Conservation (phyloP, 768 basidiomycete species). For the Gyrodon lividus region DNA sequence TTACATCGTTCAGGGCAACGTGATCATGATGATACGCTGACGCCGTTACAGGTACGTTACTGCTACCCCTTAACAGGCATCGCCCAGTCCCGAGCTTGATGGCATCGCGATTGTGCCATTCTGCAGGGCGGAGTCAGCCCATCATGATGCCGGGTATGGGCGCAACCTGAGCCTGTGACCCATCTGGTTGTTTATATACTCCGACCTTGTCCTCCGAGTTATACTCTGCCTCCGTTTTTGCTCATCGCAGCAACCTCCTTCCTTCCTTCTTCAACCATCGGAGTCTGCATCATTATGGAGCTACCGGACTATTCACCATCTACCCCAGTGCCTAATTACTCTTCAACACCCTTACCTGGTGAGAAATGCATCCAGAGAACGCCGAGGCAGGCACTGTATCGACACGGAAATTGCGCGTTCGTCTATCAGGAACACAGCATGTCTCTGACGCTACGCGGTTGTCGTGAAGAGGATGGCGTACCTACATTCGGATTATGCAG, state of each 20-base stretch:
- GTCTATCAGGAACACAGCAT: slow-evolving; percentile 32
- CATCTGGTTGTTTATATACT: no score
- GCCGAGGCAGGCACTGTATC: slow-evolving; percentile 18
- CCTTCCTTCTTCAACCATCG: slow-evolving; percentile 14
- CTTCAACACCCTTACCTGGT: slow-evolving; percentile 48
- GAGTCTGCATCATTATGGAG: slow-evolving; percentile 6
- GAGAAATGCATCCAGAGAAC: slow-evolving; percentile 56
- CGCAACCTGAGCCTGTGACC: background rate
- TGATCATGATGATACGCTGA: no score
- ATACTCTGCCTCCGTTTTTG: background rate
- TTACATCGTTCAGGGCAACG: no score
- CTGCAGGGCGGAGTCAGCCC: no score
- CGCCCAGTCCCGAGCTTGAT: slow-evolving; percentile 16
- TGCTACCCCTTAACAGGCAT: no score
- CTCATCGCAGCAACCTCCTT: slow-evolving; percentile 3
- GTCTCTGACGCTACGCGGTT: slow-evolving; percentile 29
- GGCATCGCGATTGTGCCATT: slow-evolving; percentile 16
- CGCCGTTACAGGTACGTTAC: no score
- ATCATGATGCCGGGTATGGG: slow-evolving; percentile 5
- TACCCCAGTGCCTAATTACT: slow-evolving; percentile 55
- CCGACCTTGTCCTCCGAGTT: no score
- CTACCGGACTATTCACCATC: slow-evolving; percentile 58
- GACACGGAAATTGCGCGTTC: slow-evolving; percentile 24
- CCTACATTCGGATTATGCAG: slow-evolving; percentile 32
- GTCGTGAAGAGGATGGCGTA: slow-evolving; percentile 30